Evolutionary conservation across 169 alveolate species (phyloP), one percentile per base, ranked within the genome.

Genomic region (Babesia sp.): DNA sequence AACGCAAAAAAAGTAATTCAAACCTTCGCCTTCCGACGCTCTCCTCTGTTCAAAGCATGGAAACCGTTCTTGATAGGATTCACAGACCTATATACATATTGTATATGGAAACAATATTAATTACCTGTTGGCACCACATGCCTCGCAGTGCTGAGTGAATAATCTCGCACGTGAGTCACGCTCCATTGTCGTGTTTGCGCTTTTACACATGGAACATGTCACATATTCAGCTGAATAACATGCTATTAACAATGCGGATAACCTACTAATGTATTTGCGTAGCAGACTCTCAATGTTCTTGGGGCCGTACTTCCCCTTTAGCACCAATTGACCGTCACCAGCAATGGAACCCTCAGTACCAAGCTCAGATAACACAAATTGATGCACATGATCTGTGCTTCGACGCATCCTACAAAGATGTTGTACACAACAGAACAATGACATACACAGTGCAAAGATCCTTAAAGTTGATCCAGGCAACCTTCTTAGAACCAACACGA

Each of bases 401-500:
- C 99, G 83, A 55, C 94, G 94, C 98, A 95, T 94, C 41, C 94
- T 91, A 34, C 24, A 67, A 14, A 36, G 4, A 0, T 11, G 11
- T 3, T 11, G 41, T 31, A 0, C 22, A 26, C 2, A 1, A 2
- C 53, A 16, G 37, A 29, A 24, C 0, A n/a, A n/a, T 3, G 26
- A 69, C 80, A 12, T 81, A 86, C 93, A 93, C 90, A 26, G 77
- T 76, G 77, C 97, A 92, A 56, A 96, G 93, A 61, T 92, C 98
- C 45, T 91, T 93, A 87, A 95, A 96, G 91, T 96, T 96, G 59
- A 91, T 90, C 98, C 98, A 95, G 18, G 97, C 97, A 1, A 95
- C 97, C 87, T 95, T 96, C 86, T 95, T 96, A n/a, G 98, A 92
- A 31, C 99, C 98, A 3, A 95, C 97, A 20, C 97, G 87, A n/a